Evolutionary conservation across 352 stramenopile species (phyloP), one percentile per base, ranked within the genome.

Genomic region (Phytophthora sp.): DNA sequence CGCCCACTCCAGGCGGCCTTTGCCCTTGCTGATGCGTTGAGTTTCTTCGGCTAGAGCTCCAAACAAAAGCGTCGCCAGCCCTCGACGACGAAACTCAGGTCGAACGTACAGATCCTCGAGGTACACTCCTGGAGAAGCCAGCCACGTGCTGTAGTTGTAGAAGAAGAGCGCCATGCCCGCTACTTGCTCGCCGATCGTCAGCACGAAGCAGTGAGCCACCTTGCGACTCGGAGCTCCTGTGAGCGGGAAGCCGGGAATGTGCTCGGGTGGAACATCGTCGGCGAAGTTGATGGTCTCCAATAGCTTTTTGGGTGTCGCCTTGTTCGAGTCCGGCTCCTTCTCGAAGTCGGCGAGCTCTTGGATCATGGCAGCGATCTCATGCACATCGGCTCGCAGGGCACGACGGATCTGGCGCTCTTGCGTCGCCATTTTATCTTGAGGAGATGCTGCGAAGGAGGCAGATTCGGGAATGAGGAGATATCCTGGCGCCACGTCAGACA

Each of bases 61-160:
- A 10, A 73, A 73, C 23, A 68, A 28, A 20, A 69, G 44, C 52
- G 58, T 73, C 18, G 64, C 64, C 6, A 73, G 21, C 32, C 58
- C 58, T 6, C 34, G 51, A 17, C 58, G 64, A 57, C 37, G 62
- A 28, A 67, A 73, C 32, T 45, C 64, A 11, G 58, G 57, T 32
- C 45, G 53, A 17, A 72, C 51, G 39, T 69, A 72, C 20, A 72
- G 45, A 21, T 69, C 51, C 24, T 65, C 59, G 18, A 72, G 64
- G 26, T 73, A 65, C 26, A 69, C 57, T 1, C 57, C 64, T 0
- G 58, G 62, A 18, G 64, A 69, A 9, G 51, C 58, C 21, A 73
- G 17, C 64, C 58, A 73, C 23, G 58, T 69, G 51, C 64, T 73
- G 43, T 67, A 72, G 49, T 67, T 72, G 62, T 72, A 72, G 56